These are phyloP conservation scores for Lactarius sp. DNA, from an alignment of 768 basidiomycete species.

Conservation along the genomic window DNA sequence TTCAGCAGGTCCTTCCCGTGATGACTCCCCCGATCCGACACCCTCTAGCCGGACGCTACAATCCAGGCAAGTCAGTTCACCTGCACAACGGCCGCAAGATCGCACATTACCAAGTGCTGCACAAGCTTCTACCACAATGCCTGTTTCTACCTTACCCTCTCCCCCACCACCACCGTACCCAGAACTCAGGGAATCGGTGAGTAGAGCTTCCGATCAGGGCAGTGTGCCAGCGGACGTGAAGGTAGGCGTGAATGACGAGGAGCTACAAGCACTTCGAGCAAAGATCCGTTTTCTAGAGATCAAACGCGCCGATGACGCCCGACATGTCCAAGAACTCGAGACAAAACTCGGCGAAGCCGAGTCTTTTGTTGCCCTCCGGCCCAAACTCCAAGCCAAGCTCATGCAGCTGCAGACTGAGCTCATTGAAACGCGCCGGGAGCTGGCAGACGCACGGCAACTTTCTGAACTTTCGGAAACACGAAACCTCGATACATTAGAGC, in stretches of 20 bases:
- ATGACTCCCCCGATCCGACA: conserved; percentile 32
- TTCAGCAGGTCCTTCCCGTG: conserved; percentile 32
- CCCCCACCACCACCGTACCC: conserved; percentile 13
- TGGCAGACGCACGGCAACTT: conserved; percentile 75
- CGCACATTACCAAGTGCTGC: conserved; percentile 7
- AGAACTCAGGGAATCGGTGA: conserved; percentile 1
- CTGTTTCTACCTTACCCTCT: not conserved
- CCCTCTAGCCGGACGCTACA: conserved; percentile 20
- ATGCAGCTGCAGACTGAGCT: conserved; percentile 76
- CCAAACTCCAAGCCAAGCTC: conserved; percentile 88
- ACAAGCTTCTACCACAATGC: conserved; percentile 20
- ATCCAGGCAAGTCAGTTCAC: conserved; percentile 38
- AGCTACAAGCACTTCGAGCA: conserved; percentile 74
- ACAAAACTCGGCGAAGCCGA: conserved; percentile 79
- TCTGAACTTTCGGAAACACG: conserved; percentile 63
- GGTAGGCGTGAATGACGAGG: conserved; percentile 41
- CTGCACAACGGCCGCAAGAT: conserved; percentile 13
- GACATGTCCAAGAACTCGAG: conserved; percentile 80
- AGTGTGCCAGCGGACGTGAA: conserved; percentile 1
- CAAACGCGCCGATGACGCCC: conserved; percentile 81
- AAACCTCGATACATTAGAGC: conserved; percentile 76
- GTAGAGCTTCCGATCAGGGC: not conserved
- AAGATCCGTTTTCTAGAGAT: conserved; percentile 83
- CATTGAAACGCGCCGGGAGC: conserved; percentile 64
- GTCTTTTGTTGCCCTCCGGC: conserved; percentile 75